Evolutionary conservation across 768 basidiomycete genomes (phyloP).

Genomic region (Lactarius pseudohatsudake): DNA sequence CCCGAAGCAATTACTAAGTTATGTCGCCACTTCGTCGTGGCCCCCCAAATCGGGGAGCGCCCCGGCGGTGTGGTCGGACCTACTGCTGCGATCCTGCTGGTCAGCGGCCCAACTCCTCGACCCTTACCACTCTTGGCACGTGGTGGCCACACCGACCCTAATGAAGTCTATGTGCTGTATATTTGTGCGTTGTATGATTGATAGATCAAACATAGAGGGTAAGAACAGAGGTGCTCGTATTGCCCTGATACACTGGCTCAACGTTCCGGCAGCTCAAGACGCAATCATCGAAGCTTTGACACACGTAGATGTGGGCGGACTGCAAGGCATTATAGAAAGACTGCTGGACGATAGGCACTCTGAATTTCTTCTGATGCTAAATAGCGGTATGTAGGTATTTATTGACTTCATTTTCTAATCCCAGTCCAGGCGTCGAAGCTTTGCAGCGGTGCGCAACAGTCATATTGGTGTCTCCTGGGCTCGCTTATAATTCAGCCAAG

Average conservation of each 20-base stretch:
- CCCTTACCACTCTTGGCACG: constrained; percentile 20
- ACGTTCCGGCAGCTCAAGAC: constrained; percentile 7
- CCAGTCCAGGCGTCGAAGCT: constrained; percentile 6
- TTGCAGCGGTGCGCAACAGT: constrained; percentile 10
- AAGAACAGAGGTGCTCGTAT: neutral
- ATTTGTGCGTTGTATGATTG: constrained; percentile 9
- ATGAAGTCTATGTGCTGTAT: constrained; percentile 19
- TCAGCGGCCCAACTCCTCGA: constrained; percentile 21
- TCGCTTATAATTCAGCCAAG: neutral
- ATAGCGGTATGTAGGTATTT: constrained; percentile 9
- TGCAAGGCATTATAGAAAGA: constrained; percentile 12
- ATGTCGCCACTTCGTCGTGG: neutral
- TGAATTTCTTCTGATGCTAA: constrained; percentile 9
- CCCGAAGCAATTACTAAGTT: constrained; percentile 14
- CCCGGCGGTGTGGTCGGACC: neutral
- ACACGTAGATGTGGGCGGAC: constrained; percentile 2
- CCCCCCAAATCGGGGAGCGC: neutral
- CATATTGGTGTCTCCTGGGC: neutral
- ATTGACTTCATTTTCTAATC: constrained; percentile 4
- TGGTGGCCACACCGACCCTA: constrained; percentile 4
- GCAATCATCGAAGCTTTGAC: constrained; percentile 15
- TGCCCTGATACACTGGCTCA: neutral
- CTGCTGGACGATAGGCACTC: constrained; percentile 16
- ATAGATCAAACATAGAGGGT: constrained; percentile 6
- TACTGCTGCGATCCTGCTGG: constrained; percentile 28